These are phyloP conservation scores for Jatropha podagrica DNA, from an alignment of 441 rosid genomes.

Conservation along the genomic window DNA sequence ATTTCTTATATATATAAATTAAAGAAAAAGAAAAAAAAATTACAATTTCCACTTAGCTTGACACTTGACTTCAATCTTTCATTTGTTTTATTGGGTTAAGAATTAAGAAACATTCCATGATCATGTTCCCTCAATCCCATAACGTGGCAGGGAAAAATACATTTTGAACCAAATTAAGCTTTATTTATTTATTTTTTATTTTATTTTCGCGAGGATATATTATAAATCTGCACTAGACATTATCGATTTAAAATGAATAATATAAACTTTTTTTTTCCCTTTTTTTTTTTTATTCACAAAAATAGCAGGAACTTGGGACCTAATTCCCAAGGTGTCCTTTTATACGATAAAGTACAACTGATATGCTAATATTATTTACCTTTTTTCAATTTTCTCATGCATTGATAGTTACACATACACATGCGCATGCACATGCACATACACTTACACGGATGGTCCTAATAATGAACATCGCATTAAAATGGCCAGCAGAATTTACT, in stretches of 20 bases:
- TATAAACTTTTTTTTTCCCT: too few relatives aligned
- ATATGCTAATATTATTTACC: too few relatives aligned
- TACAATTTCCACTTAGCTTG: constrained; percentile 9
- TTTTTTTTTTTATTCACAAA: too few relatives aligned
- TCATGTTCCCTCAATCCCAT: constrained; percentile 23
- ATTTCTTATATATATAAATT: neutral
- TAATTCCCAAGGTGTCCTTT: too few relatives aligned
- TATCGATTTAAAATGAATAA: too few relatives aligned
- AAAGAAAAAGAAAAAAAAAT: neutral
- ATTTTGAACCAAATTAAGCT: too few relatives aligned
- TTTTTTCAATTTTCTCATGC: too few relatives aligned
- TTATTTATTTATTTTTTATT: too few relatives aligned
- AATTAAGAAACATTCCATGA: constrained; percentile 17
- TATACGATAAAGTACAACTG: neutral
- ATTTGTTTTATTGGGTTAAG: constrained; percentile 1
- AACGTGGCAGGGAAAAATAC: neutral
- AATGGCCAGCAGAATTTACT: neutral
- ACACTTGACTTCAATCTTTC: constrained; percentile 10
- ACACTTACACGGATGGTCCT: neutral
- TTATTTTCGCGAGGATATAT: too few relatives aligned
- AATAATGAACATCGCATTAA: neutral
- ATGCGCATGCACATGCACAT: too few relatives aligned
- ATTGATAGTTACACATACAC: neutral
- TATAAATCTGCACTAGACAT: too few relatives aligned
- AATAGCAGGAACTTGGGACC: too few relatives aligned